Base-by-base conservation (phyloP, 441 rosid genomes). In the Pelargonium fulgidum region DNA sequence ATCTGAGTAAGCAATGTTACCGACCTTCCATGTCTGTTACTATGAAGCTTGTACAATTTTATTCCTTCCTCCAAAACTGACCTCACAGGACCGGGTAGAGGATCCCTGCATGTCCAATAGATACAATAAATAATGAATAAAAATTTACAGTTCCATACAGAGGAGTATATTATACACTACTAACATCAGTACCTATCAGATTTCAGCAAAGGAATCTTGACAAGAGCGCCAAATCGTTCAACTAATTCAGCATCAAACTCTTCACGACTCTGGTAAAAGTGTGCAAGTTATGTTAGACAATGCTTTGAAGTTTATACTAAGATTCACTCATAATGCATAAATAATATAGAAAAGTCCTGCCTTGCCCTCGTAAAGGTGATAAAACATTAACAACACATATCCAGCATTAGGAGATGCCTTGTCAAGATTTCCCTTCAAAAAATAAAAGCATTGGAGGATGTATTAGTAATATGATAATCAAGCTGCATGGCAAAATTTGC, bases 281-380 rank as follows among this genome's bases (percentile, higher is more conserved):
- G 3, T 41, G 58, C 16, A 71, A 56, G 56, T 59, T 2, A 62
- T n/a, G 54, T 63, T 61, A 69, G 20, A 61, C 44, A 70, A 56
- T 69, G 56, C 41, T 33, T 14, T 8, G 44, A 68, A 62, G 20
- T 54, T 16, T 22, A 59, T 22, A 22, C 24, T 22, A 4, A 61
- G 39, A n/a, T 61, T 12, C 64, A 61, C 29, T 7, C 13, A 22
- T 56, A 20, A 6, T 61, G 41, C 13, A 45, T 14, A 67, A 62
- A 70, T 22, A 56, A 50, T 47, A 7, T 69, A 62, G 62, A 66
- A 62, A 85, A 87, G 39, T 61, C 64, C 7, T 61, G 26, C 99
- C 96, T 94, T 94, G 73, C 97, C 96, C 77, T 94, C 94, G 71
- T 90, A 92, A 75, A 94, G 96, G 80, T 92, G 90, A 81, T 92